These are phyloP conservation scores for Phoma sp. DNA, from an alignment of 2,329 filamentous ascomycete genomes.

Conservation along the genomic window DNA sequence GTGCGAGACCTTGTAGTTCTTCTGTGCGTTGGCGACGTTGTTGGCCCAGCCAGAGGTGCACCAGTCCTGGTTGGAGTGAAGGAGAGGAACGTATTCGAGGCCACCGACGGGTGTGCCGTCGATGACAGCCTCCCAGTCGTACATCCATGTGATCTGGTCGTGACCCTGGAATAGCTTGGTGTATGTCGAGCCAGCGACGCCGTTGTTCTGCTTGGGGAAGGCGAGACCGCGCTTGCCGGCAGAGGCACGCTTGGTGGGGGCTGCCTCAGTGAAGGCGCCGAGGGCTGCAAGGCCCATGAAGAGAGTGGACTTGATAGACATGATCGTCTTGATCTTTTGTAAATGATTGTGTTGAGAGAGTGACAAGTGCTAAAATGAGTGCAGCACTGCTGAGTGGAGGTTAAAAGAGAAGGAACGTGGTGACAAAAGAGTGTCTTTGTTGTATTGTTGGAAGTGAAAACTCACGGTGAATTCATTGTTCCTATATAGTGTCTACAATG, in stretches of 20 bases:
- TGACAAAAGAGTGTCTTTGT: constrained; percentile 19
- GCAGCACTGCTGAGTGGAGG: constrained; percentile 5
- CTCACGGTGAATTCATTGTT: constrained; percentile 6
- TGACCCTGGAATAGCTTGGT: constrained; percentile 28
- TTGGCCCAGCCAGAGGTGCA: constrained; percentile 34
- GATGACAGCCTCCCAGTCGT: constrained; percentile 68
- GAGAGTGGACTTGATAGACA: constrained; percentile 24
- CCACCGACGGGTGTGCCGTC: constrained; percentile 48
- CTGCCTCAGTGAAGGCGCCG: constrained; percentile 34
- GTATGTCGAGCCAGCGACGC: constrained; percentile 28
- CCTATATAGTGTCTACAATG: constrained; percentile 11
- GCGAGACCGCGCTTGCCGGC: constrained; percentile 40
- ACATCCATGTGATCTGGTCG: constrained; percentile 62
- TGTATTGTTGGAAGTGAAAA: constrained; percentile 4
- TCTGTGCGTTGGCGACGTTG: constrained; percentile 36
- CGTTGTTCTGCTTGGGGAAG: constrained; percentile 37
- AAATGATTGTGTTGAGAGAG: background rate
- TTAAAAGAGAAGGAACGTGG: constrained; percentile 9
- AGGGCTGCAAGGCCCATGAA: constrained; percentile 39
- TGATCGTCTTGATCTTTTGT: background rate
- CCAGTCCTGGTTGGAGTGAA: constrained; percentile 39
- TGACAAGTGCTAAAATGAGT: constrained; percentile 19
- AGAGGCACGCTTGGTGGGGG: constrained; percentile 32
- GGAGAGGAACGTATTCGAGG: constrained; percentile 67
- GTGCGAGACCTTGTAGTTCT: constrained; percentile 38